A percentile compares a stretch with the other conserved stretches of the same genome.
These are phyloP conservation scores for Diphasiastrum complanatum DNA, from an alignment of 83 land plant genomes.

Conservation along the genomic window DNA sequence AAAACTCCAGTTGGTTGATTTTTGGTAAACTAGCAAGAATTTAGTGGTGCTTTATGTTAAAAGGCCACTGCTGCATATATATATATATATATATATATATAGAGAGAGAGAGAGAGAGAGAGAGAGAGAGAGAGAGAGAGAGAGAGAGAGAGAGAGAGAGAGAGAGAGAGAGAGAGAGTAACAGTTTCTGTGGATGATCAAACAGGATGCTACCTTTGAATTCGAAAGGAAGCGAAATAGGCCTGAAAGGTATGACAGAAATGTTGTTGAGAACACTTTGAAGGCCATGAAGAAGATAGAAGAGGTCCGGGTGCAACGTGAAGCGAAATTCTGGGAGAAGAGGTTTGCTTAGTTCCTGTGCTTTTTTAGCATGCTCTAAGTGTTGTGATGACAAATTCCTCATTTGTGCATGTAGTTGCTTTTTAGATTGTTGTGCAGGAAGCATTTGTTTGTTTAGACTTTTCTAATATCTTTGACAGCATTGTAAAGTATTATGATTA, in stretches of 20 bases:
- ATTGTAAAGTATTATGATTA: no score
- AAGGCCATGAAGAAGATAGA: constrained; percentile 88
- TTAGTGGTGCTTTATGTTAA: no score
- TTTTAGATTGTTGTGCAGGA: background rate
- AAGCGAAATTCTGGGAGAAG: constrained; percentile 44
- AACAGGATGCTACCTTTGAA: constrained; percentile 89
- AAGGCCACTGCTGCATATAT: no score
- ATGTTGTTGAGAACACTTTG: constrained; percentile 65
- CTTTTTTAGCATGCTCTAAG: background rate
- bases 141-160: no score
- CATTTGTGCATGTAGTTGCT: background rate
- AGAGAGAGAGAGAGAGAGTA: no score
- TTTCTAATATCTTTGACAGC: no score
- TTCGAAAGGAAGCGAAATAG: constrained; percentile 95
- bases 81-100: no score
- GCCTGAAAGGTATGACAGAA: constrained; percentile 91
- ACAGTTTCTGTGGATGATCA: background rate
- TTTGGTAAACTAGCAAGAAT: no score
- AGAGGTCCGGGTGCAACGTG: constrained; percentile 59
- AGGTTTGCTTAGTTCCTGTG: constrained; percentile 39
- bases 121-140: no score
- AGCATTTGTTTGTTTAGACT: no score
- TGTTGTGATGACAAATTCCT: background rate
- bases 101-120: no score
- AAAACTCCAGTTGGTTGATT: no score